These are phyloP conservation scores for Ophiostoma novo-ulmi DNA, from an alignment of 2,329 filamentous ascomycete species.

Conservation along the genomic window DNA sequence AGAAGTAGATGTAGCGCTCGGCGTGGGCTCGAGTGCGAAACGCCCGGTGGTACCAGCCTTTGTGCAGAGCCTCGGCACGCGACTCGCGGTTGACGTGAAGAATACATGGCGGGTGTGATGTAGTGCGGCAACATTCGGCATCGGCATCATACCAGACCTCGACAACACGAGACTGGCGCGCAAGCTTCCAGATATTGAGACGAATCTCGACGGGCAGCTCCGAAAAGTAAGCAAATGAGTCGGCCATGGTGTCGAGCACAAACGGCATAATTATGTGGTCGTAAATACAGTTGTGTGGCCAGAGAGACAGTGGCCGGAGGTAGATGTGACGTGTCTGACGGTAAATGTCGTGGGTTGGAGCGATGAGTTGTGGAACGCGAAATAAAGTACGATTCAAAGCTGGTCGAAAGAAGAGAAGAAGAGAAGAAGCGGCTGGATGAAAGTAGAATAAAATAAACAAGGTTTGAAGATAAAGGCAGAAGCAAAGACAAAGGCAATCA, in stretches of 20 bases:
- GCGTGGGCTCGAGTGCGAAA: constrained; percentile 36
- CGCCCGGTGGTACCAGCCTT: constrained; percentile 35
- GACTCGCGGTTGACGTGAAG: constrained; percentile 42
- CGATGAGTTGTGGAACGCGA: not conserved
- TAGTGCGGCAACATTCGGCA: constrained; percentile 37
- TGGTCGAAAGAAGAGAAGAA: not conserved
- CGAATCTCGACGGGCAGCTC: constrained; percentile 39
- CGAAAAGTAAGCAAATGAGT: constrained; percentile 34
- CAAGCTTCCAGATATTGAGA: constrained; percentile 39
- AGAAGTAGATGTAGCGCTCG: constrained; percentile 36
- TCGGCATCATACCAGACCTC: constrained; percentile 38
- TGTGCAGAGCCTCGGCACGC: constrained; percentile 38
- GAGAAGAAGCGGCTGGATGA: not conserved
- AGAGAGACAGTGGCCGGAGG: not conserved
- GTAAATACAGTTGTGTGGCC: not conserved
- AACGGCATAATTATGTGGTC: no score
- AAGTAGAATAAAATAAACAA: not conserved
- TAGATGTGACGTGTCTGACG: not conserved
- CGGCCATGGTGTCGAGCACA: not conserved
- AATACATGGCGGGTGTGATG: constrained; percentile 38
- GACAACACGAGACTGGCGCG: constrained; percentile 37
- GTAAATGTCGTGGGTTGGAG: not conserved
- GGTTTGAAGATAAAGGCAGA: not conserved
- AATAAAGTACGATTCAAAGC: not conserved
- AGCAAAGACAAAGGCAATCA: not conserved